Conservation (phyloP, 2,329 filamentous ascomycete genomes). For the Pestalotiopsis sp. region DNA sequence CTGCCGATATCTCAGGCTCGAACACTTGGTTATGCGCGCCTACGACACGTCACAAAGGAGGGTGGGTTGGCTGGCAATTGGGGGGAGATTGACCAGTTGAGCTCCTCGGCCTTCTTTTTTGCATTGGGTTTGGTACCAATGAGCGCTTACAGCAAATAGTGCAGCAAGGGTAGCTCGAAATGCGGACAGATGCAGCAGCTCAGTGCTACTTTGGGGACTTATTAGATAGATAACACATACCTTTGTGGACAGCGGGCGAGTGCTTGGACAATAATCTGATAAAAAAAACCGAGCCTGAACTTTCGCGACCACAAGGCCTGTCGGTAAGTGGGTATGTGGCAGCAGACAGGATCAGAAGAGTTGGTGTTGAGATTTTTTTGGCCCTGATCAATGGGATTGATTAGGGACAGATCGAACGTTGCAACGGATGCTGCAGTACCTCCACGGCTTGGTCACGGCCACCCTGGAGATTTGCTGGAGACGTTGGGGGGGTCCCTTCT, state of each 20-base stretch:
- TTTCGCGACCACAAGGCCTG: too few relatives aligned
- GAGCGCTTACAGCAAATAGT: conserved; percentile 2
- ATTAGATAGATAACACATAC: background rate
- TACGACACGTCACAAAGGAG: conserved; percentile 34
- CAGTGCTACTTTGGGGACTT: background rate
- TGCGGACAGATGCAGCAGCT: background rate
- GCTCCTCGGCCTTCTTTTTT: background rate
- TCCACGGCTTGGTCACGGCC: background rate
- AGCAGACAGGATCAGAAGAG: too few relatives aligned
- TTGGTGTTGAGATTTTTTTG: too few relatives aligned
- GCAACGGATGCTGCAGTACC: background rate
- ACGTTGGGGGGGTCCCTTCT: background rate
- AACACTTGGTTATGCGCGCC: conserved; percentile 23
- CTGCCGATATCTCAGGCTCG: conserved; percentile 23
- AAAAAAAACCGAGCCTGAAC: background rate
- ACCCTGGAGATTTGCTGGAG: background rate
- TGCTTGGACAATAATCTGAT: background rate
- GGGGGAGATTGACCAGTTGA: conserved; percentile 28
- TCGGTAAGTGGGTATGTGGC: too few relatives aligned
- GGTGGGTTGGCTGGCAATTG: conserved; percentile 23
- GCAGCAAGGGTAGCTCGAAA: background rate
- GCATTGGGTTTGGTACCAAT: conserved; percentile 1
- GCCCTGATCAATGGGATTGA: background rate
- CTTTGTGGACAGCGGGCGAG: background rate
- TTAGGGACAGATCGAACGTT: background rate